Evolutionary conservation across 1,284 basidiomycete genomes (phyloP), one percentile per base, ranked within the genome.

Genomic region (Trametes sp.): DNA sequence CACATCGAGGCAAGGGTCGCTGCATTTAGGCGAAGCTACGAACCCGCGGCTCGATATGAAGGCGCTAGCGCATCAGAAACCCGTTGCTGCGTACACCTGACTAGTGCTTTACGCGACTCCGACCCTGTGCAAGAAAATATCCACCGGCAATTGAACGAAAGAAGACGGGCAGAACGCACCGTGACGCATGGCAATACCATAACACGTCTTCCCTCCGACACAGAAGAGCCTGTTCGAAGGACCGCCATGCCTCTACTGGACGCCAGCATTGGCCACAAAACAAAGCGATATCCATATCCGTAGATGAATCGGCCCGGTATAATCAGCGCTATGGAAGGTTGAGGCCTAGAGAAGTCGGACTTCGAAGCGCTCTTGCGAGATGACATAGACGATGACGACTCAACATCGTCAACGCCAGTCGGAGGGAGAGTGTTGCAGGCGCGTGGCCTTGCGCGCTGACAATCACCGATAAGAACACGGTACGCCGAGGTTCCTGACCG

Each of bases 281-380:
- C 55, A 57, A 57, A 24, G 29, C n/a, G 29, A 50, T 21, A 16
- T 16, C 48, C 48, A 50, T n/a, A 45, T 45, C 10, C 14, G 42
- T 8, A 23, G 9, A 45, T 19, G 42, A 11, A 24, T 41, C 38
- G 38, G 38, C 38, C 38, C 38, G 38, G 19, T 19, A 19, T 41
- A 4, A 8, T 6, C 10, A 23, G 11, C 42, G 42, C 42, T 23
- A 14, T 24, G 9, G 23, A 42, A n/a, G 21, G 41, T 19, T n/a
- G 35, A 36, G 35, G 35, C 16, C 35, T 11, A 36, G 41, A 42
- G 41, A 42, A 42, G 41, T 42, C 41, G n/a, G n/a, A n/a, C n/a
- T n/a, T n/a, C n/a, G 23, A 24, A 45, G 23, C 21, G 7, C 11
- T 24, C 42, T 45, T 23, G 42, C 8, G n/a, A n/a, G n/a, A 45